Evolutionary conservation across 73 alveolate genomes (phyloP), one percentile per base, ranked within the genome.

Genomic region (Paramecium sonneborni): DNA sequence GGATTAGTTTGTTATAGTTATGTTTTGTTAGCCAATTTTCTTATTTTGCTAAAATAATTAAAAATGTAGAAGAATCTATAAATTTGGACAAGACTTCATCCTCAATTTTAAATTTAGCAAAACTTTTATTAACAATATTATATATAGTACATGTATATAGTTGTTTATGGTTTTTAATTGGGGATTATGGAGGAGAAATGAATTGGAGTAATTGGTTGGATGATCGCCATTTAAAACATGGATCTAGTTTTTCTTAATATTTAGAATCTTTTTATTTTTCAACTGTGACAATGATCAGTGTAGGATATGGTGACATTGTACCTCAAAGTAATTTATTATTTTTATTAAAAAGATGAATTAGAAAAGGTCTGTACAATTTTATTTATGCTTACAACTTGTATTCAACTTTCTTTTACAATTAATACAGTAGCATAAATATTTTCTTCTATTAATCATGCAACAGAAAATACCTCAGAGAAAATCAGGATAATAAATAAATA

Each of bases 271-370:
- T 88, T 38, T 88, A 88, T 88, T 88, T 69, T 52, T 88, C 91
- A n/a, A 37, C 91, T 24, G 94, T 88, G 9, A 88, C 94, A 12
- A 88, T 88, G 94, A 82, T 48, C 12, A 88, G 91, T 15, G 94
- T 88, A 8, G 94, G 94, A 24, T 88, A 88, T 88, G 94, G 94
- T 14, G 94, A 88, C 11, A 69, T 88, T 30, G 58, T 32, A 15
- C 94, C 94, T 2, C 35, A 88, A 72, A 79, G 72, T 79, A 79
- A 18, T 3, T 52, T 44, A 44, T 43, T 30, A 5, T 20, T 20
- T 12, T 35, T 43, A 24, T 37, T 4, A 3, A n/a, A 44, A 24
- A 41, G 44, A 23, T 79, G 41, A 26, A 30, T 15, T 79, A 11
- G 90, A 79, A 44, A 79, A 79, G 74, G 34, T 79, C 7, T 79